Base-by-base conservation (phyloP, 768 basidiomycete genomes). In the Dioszegia aurantiaca region DNA sequence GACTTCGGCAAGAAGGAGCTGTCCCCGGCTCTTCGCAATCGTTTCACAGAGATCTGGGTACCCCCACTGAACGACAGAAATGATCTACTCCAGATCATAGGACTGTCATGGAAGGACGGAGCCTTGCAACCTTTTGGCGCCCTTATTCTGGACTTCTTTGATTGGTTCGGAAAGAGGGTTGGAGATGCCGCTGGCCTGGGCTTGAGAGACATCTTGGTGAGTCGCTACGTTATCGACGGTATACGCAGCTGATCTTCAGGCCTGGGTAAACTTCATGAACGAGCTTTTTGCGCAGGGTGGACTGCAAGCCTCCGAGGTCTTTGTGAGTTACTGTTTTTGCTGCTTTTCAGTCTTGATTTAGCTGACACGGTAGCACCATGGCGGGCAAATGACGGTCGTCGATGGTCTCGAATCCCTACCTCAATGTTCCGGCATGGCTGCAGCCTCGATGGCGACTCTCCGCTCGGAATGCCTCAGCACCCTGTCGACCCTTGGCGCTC, bases 21-120 rank as follows among this genome's bases (percentile, higher is more conserved):
- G 1, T 98, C 95, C 1, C 94, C 93, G 30, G 95, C 95, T 0
- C 80, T 99, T 37, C 85, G 95, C 19, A 99, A 98, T 78, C 85
- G 95, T 4, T 99, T 99, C 78, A 99, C 95, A 3, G 95, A 99
- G 75, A 94, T 99, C 30, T 99, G 95, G 94, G 95, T 99, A 0
- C 93, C 94, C 2, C 79, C 85, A 17, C 83, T 97, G 28, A 84
- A 88, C 56, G 81, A 85, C 59, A 81, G 85, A 17, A 67, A 72
- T 4, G 95, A 99, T 72, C 79, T 94, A 6, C 80, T 84, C 59
- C 81, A 88, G 66, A 94, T 99, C 67, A 80, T 98, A 24, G 77
- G 80, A 11, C 82, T 78, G 52, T 81, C 84, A 1, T 95, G 91
- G 90, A 78, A 78, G 43, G 73, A 82, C 49, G 80, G 82, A 2